phyloP scores from a whole-genome alignment of 257 asterid species.

The Scutellaria minor region DNA sequence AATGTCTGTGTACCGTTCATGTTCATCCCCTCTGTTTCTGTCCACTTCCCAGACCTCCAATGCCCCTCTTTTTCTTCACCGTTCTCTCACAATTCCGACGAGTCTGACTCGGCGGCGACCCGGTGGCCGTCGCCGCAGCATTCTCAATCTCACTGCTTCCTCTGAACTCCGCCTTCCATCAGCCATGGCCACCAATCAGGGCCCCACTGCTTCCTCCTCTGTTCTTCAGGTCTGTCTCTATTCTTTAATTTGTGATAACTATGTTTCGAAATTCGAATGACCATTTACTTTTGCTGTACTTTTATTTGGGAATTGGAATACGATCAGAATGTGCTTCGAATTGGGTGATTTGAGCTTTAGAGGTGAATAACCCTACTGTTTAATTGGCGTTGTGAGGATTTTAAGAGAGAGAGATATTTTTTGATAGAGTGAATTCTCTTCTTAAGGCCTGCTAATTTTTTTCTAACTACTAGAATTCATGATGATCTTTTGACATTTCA shows the following conservation, averaged over 20 bases:
- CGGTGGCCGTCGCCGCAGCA: slow-evolving; percentile 34
- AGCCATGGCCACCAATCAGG: slow-evolving; percentile 56
- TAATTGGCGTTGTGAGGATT: not conserved
- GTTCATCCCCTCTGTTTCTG: slow-evolving; percentile 33
- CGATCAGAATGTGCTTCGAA: not conserved
- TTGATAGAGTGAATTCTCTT: too few relatives aligned
- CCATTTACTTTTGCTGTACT: not conserved
- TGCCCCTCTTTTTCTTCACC: slow-evolving; percentile 33
- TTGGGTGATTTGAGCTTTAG: not conserved
- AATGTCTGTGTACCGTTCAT: slow-evolving; percentile 47
- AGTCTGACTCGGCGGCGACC: slow-evolving; percentile 36
- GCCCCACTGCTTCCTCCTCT: slow-evolving; percentile 44
- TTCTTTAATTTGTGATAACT: not conserved
- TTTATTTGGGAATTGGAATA: slow-evolving; percentile 16
- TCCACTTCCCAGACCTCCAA: slow-evolving; percentile 36
- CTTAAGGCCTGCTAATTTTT: too few relatives aligned
- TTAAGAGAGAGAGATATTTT: not conserved
- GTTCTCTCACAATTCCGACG: not conserved
- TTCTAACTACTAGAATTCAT: not conserved
- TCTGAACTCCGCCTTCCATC: slow-evolving; percentile 46
- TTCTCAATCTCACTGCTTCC: slow-evolving; percentile 32
- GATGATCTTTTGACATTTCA: not conserved
- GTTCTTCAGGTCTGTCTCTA: slow-evolving; percentile 47
- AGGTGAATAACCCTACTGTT: not conserved
- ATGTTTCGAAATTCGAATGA: not conserved